Evolutionary conservation across 345 rosid species (phyloP).

Genomic region (Hibiscus trionum): DNA sequence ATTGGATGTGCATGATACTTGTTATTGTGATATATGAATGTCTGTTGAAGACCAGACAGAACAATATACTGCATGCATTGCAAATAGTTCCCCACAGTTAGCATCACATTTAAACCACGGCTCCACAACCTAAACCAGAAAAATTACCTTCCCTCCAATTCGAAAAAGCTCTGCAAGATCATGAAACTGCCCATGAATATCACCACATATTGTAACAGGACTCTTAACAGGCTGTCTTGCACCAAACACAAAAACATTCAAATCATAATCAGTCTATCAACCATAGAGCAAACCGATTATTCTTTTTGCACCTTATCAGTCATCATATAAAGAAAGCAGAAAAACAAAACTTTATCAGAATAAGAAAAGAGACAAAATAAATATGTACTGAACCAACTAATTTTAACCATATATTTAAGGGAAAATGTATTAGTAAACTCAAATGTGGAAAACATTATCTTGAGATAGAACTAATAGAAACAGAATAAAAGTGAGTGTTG

Average conservation of each 20-base stretch:
- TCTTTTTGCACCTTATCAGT: too few species aligned
- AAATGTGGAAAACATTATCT: not conserved
- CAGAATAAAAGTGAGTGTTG: not conserved
- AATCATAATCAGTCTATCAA: not conserved
- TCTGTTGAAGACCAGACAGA: not conserved
- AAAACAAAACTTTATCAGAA: too few species aligned
- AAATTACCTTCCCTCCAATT: slow-evolving; percentile 82
- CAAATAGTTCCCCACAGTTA: not conserved
- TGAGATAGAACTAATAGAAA: not conserved
- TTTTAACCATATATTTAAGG: not conserved
- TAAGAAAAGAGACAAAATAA: too few species aligned
- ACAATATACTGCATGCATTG: not conserved
- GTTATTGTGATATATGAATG: not conserved
- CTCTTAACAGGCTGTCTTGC: slow-evolving; percentile 76
- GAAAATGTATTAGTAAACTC: not conserved
- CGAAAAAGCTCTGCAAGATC: slow-evolving; percentile 98
- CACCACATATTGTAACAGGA: slow-evolving; percentile 95
- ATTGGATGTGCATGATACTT: not conserved
- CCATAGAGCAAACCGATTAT: not conserved
- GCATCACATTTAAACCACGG: not conserved
- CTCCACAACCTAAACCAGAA: not conserved
- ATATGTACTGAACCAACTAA: not conserved
- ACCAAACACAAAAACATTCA: not conserved
- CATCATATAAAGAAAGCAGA: too few species aligned
- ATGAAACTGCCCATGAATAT: slow-evolving; percentile 95